phyloP scores from a whole-genome alignment of 2,329 filamentous ascomycete species.

The Fusarium sp. region DNA sequence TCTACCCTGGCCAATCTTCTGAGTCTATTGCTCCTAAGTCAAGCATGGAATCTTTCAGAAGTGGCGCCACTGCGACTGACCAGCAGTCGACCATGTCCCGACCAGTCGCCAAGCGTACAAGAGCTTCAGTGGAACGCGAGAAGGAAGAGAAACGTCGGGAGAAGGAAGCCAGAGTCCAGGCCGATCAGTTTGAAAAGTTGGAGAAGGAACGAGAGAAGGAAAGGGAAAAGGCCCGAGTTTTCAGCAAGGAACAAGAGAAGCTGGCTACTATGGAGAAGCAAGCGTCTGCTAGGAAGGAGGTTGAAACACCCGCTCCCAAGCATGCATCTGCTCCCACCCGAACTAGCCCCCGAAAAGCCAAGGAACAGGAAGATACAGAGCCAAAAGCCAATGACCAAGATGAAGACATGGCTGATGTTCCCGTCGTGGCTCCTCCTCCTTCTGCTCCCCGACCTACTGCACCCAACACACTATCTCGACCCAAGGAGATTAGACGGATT shows the following conservation, averaged over 20 bases:
- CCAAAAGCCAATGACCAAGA: constrained; percentile 55
- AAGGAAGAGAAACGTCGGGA: constrained; percentile 75
- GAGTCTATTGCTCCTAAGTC: constrained; percentile 58
- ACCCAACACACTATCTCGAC: constrained; percentile 62
- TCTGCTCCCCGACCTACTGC: constrained; percentile 67
- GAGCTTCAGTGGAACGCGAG: constrained; percentile 71
- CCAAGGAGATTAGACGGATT: constrained; percentile 69
- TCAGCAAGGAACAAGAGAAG: constrained; percentile 69
- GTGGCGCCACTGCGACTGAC: constrained; percentile 29
- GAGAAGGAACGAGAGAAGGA: constrained; percentile 78
- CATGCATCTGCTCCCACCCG: constrained; percentile 60
- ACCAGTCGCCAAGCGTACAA: constrained; percentile 62
- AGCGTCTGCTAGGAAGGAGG: constrained; percentile 65
- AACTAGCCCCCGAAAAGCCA: constrained; percentile 66
- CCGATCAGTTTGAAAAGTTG: constrained; percentile 71
- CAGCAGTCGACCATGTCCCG: constrained; percentile 58
- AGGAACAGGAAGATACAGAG: constrained; percentile 50
- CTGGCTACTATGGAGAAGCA: constrained; percentile 66
- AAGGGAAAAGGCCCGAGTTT: constrained; percentile 73
- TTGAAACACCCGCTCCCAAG: constrained; percentile 58
- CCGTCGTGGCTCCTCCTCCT: constrained; percentile 69
- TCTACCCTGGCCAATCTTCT: constrained; percentile 61
- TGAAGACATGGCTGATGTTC: constrained; percentile 68
- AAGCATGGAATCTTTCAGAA: constrained; percentile 41
- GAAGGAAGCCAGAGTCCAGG: constrained; percentile 72